Evolutionary conservation across 352 stramenopile species (phyloP).

Genomic region (Globisporangium spinosum): DNA sequence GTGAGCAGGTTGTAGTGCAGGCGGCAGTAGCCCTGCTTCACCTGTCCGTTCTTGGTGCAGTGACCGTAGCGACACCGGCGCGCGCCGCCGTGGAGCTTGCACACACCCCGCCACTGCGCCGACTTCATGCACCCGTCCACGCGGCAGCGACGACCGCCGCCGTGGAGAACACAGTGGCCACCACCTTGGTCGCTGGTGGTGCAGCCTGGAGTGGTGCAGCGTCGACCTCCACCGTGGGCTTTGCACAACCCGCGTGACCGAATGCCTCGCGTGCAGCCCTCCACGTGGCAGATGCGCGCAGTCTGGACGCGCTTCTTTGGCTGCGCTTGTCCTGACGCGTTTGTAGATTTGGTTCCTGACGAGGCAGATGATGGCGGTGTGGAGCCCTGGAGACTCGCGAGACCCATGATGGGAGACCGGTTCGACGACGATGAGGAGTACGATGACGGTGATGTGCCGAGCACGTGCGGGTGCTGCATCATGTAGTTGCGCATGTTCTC

Average conservation of each 20-base stretch:
- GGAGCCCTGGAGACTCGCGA: slow-evolving; percentile 13
- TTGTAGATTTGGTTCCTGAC: slow-evolving; percentile 15
- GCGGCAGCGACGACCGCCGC: slow-evolving; percentile 72
- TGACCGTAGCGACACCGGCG: slow-evolving; percentile 70
- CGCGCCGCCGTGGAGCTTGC: slow-evolving; percentile 83
- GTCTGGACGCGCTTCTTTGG: slow-evolving; percentile 56
- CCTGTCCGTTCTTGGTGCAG: slow-evolving; percentile 82
- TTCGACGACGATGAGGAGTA: slow-evolving; percentile 15
- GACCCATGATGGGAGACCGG: slow-evolving; percentile 3
- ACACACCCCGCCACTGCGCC: slow-evolving; percentile 73
- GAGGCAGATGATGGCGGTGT: slow-evolving; percentile 4
- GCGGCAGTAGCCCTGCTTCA: slow-evolving; percentile 78
- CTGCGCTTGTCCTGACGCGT: not conserved
- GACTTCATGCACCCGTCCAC: slow-evolving; percentile 80
- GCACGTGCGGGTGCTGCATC: not conserved
- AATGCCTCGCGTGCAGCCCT: slow-evolving; percentile 73
- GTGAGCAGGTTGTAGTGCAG: slow-evolving; percentile 64
- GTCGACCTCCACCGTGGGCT: slow-evolving; percentile 54
- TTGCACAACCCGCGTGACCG: slow-evolving; percentile 59
- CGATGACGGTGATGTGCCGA: slow-evolving; percentile 17
- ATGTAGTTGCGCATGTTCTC: slow-evolving; percentile 15
- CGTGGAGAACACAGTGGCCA: slow-evolving; percentile 81
- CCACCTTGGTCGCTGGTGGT: slow-evolving; percentile 84
- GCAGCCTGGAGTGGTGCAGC: slow-evolving; percentile 73
- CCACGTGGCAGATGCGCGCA: slow-evolving; percentile 66